Conservation (phyloP, 371 early-diverging fungal species). For the Mortierella sp. region DNA sequence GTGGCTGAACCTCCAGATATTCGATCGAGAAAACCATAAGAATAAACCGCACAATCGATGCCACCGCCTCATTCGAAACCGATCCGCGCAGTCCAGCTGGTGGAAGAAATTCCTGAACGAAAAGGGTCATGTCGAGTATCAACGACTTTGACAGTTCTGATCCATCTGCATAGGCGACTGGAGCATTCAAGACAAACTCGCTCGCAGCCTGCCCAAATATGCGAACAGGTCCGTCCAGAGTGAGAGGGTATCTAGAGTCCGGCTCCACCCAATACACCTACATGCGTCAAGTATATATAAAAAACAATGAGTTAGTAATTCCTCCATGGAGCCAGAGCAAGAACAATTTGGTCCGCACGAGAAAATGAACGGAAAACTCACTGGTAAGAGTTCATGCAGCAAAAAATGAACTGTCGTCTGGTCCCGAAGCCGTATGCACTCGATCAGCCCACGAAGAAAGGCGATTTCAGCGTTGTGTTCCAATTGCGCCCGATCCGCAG, state of each 20-base stretch:
- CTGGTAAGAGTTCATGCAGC: conserved; percentile 41
- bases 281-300: neutral
- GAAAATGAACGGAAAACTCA: neutral
- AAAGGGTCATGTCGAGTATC: conserved; percentile 25
- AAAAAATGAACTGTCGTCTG: conserved; percentile 18
- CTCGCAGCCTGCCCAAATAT: conserved; percentile 36
- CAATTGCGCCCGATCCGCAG: neutral
- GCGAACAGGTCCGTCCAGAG: conserved; percentile 31
- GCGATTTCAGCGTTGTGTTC: conserved; percentile 28
- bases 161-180: conserved; percentile 20
- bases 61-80: conserved; percentile 23
- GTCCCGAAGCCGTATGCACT: conserved; percentile 35
- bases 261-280: conserved; percentile 52
- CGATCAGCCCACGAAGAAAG: conserved; percentile 35
- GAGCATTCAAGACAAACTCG: conserved; percentile 26
- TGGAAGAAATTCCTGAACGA: conserved; percentile 31
- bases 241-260: conserved; percentile 22
- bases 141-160: conserved; percentile 23
- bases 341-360: neutral
- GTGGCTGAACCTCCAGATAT: conserved; percentile 22
- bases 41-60: conserved; percentile 20
- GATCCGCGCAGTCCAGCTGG: conserved; percentile 31
- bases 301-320: neutral
- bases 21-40: conserved; percentile 39
- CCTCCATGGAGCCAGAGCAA: too few relatives aligned